Percentiles rank a stretch among this genome's conserved stretches.
Evolutionary conservation across 2,329 filamentous ascomycete species (phyloP).

Genomic region (Septoria petroselini): DNA sequence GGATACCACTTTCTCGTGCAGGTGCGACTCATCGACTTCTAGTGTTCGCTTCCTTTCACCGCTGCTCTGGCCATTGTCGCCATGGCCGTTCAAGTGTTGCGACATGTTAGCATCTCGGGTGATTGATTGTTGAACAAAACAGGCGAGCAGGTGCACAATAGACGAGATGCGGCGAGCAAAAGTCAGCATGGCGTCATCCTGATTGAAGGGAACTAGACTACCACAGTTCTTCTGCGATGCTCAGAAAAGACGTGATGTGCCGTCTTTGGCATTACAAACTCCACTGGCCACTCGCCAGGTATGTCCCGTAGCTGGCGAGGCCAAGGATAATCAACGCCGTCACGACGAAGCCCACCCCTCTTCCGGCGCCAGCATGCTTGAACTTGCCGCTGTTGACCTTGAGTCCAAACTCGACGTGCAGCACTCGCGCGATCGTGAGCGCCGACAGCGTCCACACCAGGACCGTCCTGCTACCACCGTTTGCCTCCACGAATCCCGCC

Average conservation of each 20-base stretch:
- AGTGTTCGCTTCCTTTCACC: too few relatives aligned
- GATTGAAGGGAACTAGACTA: too few relatives aligned
- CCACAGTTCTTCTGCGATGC: too few relatives aligned
- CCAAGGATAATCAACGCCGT: constrained; percentile 11
- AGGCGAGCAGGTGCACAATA: not conserved
- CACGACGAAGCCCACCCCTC: constrained; percentile 18
- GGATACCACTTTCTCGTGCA: too few relatives aligned
- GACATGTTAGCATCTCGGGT: too few relatives aligned
- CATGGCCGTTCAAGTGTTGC: too few relatives aligned
- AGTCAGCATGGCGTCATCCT: not conserved
- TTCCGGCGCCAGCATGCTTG: constrained; percentile 12
- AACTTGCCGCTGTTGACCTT: not conserved
- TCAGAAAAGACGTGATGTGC: too few relatives aligned
- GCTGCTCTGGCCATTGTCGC: too few relatives aligned
- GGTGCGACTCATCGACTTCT: too few relatives aligned
- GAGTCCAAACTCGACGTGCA: constrained; percentile 19
- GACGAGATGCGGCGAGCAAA: too few relatives aligned
- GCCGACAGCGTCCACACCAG: constrained; percentile 12
- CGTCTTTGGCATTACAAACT: constrained; percentile 7
- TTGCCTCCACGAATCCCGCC: constrained; percentile 16
- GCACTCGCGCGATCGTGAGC: constrained; percentile 12
- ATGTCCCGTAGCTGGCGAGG: constrained; percentile 17
- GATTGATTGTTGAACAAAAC: not conserved
- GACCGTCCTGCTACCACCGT: constrained; percentile 17
- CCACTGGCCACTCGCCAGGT: constrained; percentile 19